Percentiles rank a stretch among this genome's conserved stretches.
phyloP scores from a whole-genome alignment of 1,284 basidiomycete species.

The Grifola frondosa region DNA sequence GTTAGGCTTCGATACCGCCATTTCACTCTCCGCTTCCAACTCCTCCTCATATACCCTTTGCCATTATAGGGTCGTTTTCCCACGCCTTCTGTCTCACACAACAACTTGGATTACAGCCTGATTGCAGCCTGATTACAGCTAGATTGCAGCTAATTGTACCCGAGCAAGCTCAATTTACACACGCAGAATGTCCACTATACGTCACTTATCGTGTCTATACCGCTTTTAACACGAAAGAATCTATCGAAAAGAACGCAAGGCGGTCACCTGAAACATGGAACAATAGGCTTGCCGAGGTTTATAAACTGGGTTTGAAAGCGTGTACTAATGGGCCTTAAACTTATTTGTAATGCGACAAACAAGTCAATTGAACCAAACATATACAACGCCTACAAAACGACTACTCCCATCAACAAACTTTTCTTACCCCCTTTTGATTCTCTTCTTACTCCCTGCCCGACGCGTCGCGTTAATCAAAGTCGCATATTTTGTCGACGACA shows the following conservation, averaged over 20 bases:
- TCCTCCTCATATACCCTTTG: conserved; percentile 14
- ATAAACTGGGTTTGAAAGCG: conserved; percentile 11
- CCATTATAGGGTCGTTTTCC: conserved; percentile 14
- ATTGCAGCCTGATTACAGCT: too few species aligned
- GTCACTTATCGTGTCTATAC: too few species aligned
- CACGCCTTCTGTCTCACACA: conserved; percentile 16
- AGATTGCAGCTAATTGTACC: too few species aligned
- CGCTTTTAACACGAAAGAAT: too few species aligned
- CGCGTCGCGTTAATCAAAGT: conserved; percentile 27
- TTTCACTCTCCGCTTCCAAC: conserved; percentile 28
- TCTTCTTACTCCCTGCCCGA: conserved; percentile 22
- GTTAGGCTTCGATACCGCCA: conserved; percentile 24
- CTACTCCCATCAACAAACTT: conserved; percentile 24
- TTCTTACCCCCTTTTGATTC: conserved; percentile 26
- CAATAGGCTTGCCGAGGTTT: background rate
- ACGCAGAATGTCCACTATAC: too few species aligned
- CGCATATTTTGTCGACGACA: too few species aligned
- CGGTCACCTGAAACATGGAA: too few species aligned
- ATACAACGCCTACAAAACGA: conserved; percentile 25
- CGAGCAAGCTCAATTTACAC: too few species aligned
- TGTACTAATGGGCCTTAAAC: conserved; percentile 15
- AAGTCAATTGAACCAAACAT: conserved; percentile 29
- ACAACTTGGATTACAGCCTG: too few species aligned
- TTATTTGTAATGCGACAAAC: conserved; percentile 21
- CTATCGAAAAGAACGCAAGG: too few species aligned